Evolutionary conservation across 2,329 filamentous ascomycete genomes (phyloP).

Genomic region (Ophiostoma australiae): DNA sequence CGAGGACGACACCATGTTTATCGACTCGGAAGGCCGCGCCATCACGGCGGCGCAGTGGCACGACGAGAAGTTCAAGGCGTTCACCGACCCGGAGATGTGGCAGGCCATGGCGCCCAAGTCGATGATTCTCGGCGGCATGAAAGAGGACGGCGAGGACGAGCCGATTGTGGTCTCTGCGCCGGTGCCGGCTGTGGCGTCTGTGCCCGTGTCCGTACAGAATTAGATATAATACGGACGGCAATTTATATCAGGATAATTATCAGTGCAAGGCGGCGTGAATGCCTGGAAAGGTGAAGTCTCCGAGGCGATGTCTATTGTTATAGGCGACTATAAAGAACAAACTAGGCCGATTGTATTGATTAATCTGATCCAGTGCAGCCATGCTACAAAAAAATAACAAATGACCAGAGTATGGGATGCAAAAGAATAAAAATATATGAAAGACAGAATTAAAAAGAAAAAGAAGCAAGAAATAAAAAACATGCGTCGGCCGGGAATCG

Average conservation of each 20-base stretch:
- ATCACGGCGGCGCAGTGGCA: conserved; percentile 52
- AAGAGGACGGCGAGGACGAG: conserved; percentile 38
- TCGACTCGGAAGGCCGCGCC: conserved; percentile 49
- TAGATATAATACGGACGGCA: neutral
- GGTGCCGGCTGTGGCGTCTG: neutral
- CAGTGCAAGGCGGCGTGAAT: no score
- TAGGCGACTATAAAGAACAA: no score
- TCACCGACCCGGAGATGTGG: conserved; percentile 33
- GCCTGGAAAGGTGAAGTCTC: no score
- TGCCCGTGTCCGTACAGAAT: neutral
- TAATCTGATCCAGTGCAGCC: no score
- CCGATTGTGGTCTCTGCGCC: conserved; percentile 2
- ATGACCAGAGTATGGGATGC: no score
- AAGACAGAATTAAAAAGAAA: neutral
- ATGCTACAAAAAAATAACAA: no score
- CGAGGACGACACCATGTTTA: conserved; percentile 53
- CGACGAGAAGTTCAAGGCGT: conserved; percentile 51
- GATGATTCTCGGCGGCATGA: conserved; percentile 49
- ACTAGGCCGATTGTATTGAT: no score
- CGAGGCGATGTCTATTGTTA: no score
- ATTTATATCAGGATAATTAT: no score
- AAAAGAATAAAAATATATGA: no score
- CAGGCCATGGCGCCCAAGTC: conserved; percentile 46
- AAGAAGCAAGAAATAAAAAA: neutral
- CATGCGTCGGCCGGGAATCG: conserved; percentile 10